Base-by-base conservation (phyloP, 352 stramenopile genomes). In the Aphanomyces cochlioides region DNA sequence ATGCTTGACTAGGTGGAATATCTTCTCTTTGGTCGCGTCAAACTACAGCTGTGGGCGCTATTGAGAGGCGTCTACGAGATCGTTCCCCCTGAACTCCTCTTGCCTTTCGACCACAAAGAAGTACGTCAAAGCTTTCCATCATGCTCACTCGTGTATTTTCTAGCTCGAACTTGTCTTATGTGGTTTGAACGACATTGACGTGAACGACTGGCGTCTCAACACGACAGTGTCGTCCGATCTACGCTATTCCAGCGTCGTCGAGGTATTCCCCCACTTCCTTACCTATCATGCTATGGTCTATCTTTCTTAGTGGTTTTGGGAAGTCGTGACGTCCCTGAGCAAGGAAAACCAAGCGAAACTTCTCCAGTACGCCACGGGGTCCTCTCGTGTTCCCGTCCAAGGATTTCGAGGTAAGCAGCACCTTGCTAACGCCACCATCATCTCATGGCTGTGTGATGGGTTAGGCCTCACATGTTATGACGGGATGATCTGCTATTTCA, bases 91-190 rank as follows among this genome's bases (percentile, higher is more conserved):
- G 81, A 82, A 5, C 82, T 96, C 50, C 78, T 98, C 5, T 86
- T 85, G 19, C 82, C 98, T 6, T 96, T 98, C 66, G 83, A 93
- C 73, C 95, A 98, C 48, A 91, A 98, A 63, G 97, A 99, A 78
- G 83, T 99, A 1, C 15, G 19, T 28, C n/a, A 41, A 19, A 13
- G 19, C 3, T 36, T 17, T 58, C 21, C 10, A n/a, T 2, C 10
- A n/a, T 50, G 17, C 17, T 50, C 17, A n/a, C 10, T n/a, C 17
- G 43, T n/a, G 1, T 12, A 28, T 50, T 12, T 50, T n/a, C 10
- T 50, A 50, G 78, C 80, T 99, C 40, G 85, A 93, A 75, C 81
- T 93, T 56, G 83, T 93, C 40, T 75, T 93, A 13, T 90, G 85
- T 45, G 85, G 85, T 0, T 65, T 96, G 19, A 83, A 79, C 5